Conservation (phyloP, 2,329 filamentous ascomycete genomes). For the Mycogone perniciosa region DNA sequence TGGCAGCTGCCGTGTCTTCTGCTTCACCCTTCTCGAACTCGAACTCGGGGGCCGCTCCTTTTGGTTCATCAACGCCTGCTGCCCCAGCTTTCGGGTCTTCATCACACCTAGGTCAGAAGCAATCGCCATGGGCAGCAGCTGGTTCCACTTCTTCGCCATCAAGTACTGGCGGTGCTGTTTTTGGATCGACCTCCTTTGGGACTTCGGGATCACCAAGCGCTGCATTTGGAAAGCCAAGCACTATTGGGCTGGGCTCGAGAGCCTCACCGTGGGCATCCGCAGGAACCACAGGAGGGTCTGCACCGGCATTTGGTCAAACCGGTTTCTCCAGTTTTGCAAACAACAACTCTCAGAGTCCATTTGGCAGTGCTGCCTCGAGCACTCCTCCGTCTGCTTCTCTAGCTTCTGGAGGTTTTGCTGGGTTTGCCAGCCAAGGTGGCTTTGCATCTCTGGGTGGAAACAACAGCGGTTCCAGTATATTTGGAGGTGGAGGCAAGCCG, state of each 20-base stretch:
- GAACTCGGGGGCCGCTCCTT: constrained; percentile 28
- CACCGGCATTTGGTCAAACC: constrained; percentile 49
- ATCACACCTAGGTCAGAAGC: constrained; percentile 42
- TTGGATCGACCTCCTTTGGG: constrained; percentile 42
- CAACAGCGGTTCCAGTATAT: constrained; percentile 29
- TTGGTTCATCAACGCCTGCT: constrained; percentile 34
- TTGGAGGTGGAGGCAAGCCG: constrained; percentile 34
- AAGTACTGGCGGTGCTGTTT: constrained; percentile 31
- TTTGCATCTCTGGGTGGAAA: constrained; percentile 44
- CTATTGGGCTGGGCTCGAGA: constrained; percentile 41
- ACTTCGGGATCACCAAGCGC: constrained; percentile 31
- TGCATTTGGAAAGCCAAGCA: constrained; percentile 43
- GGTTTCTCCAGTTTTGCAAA: constrained; percentile 39
- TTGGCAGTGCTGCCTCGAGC: constrained; percentile 28
- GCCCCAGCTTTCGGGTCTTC: constrained; percentile 42
- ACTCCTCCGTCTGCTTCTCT: constrained; percentile 24
- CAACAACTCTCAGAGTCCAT: constrained; percentile 30
- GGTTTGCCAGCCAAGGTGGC: constrained; percentile 48
- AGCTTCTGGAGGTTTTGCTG: constrained; percentile 43
- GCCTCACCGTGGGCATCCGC: constrained; percentile 47
- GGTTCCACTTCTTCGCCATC: constrained; percentile 25
- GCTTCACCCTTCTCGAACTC: constrained; percentile 27
- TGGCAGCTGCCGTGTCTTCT: constrained; percentile 23
- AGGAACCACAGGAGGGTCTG: constrained; percentile 14
- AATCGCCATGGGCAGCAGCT: constrained; percentile 45